A percentile compares a stretch with the other conserved stretches of the same genome.
These are phyloP conservation scores for Suillus occidentalis DNA, from an alignment of 768 basidiomycete species.

Conservation along the genomic window DNA sequence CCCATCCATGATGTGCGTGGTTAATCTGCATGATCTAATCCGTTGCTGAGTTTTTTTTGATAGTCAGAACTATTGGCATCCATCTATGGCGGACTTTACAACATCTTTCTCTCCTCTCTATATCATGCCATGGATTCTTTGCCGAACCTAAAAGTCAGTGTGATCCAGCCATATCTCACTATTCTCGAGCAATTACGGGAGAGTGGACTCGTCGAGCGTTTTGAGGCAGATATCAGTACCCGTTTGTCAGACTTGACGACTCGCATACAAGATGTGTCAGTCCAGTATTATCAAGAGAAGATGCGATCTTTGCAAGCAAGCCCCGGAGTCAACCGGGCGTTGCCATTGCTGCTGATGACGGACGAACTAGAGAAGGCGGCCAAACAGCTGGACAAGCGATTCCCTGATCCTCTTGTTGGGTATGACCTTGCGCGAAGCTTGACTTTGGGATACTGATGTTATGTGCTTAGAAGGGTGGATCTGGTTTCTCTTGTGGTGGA, in stretches of 20 bases:
- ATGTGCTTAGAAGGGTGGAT: conserved; percentile 60
- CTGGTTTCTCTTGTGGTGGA: conserved; percentile 75
- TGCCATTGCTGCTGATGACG: conserved; percentile 81
- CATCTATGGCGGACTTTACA: conserved; percentile 76
- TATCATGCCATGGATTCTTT: conserved; percentile 83
- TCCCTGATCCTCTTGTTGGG: conserved; percentile 81
- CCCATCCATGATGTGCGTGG: conserved; percentile 74
- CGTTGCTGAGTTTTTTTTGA: conserved; percentile 3
- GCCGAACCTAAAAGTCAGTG: conserved; percentile 70
- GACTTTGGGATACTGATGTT: conserved; percentile 2
- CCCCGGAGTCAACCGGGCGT: conserved; percentile 78
- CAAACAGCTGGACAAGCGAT: conserved; percentile 83
- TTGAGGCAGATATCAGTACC: conserved; percentile 69
- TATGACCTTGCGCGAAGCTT: conserved; percentile 35
- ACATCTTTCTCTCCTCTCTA: conserved; percentile 79
- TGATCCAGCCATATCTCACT: conserved; percentile 60
- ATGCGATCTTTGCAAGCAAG: conserved; percentile 61
- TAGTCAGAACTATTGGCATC: conserved; percentile 69
- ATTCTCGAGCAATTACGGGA: conserved; percentile 73
- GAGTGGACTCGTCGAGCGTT: conserved; percentile 69
- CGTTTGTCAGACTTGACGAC: conserved; percentile 70
- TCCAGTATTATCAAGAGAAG: conserved; percentile 61
- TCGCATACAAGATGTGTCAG: conserved; percentile 57
- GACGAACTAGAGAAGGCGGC: conserved; percentile 87
- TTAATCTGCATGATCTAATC: conserved; percentile 8